phyloP scores from a whole-genome alignment of 2,329 filamentous ascomycete species.

The Coleophoma eucalyptorum region DNA sequence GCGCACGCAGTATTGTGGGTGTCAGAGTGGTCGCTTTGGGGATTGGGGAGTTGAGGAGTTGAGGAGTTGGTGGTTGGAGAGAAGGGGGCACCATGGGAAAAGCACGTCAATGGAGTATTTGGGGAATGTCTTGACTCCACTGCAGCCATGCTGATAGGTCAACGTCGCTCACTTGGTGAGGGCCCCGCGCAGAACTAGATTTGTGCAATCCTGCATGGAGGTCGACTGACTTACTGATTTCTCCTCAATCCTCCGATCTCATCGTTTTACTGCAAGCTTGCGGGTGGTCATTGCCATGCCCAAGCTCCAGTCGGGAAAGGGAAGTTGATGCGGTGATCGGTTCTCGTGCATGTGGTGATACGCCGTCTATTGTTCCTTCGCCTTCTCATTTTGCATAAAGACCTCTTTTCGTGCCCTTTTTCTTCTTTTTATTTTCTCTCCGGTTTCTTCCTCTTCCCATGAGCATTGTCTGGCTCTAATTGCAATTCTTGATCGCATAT shows the following conservation, averaged over 20 bases:
- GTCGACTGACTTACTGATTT: no score
- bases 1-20: background rate
- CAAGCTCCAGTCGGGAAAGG: no score
- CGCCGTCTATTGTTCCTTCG: background rate
- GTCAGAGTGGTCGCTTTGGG: background rate
- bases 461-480: no score
- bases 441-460: background rate
- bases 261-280: no score
- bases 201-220: no score
- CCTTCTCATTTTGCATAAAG: background rate
- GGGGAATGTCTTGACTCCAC: background rate
- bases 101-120: background rate
- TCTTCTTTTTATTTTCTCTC: background rate
- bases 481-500: no score
- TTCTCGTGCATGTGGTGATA: background rate
- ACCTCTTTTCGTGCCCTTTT: background rate
- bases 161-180: no score
- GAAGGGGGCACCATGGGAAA: background rate
- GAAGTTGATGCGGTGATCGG: no score
- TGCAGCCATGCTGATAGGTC: background rate
- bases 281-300: no score
- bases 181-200: no score
- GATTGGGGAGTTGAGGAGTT: background rate
- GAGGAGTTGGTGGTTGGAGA: background rate
- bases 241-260: no score